Evolutionary conservation across 345 rosid species (phyloP).

Genomic region (Dimocarpus longan): DNA sequence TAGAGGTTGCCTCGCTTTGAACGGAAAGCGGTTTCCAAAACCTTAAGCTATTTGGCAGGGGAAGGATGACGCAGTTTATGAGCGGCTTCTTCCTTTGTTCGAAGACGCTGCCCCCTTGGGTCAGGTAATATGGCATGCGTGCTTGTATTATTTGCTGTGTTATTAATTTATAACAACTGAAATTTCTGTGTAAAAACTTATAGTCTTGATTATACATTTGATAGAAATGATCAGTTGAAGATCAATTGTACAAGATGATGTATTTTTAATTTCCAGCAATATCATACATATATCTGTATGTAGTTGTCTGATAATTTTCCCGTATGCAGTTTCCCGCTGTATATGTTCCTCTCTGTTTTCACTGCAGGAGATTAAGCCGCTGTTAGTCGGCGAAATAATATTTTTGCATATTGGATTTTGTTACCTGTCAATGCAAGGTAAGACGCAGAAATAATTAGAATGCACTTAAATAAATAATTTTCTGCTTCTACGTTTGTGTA

Average conservation of each 20-base stretch:
- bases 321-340: slow-evolving; percentile 64
- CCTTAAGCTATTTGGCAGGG: slow-evolving; percentile 17
- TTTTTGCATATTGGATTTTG: slow-evolving; percentile 38
- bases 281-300: neutral
- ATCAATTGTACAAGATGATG: slow-evolving; percentile 64
- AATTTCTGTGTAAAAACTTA: neutral
- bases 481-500: neutral
- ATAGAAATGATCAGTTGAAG: slow-evolving; percentile 22
- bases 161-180: neutral
- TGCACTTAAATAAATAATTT: neutral
- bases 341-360: slow-evolving; percentile 60
- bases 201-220: neutral
- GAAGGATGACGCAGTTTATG: too few species aligned
- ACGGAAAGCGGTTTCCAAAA: slow-evolving; percentile 43
- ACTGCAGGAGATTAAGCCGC: slow-evolving; percentile 36
- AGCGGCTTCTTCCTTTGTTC: too few species aligned
- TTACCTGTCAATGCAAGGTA: slow-evolving; percentile 64
- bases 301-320: slow-evolving; percentile 7
- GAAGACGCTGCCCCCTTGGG: too few species aligned
- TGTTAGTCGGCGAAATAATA: slow-evolving; percentile 40
- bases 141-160: neutral
- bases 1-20: slow-evolving; percentile 68
- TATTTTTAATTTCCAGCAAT: neutral
- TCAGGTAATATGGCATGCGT: neutral
- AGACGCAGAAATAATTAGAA: slow-evolving; percentile 4